Evolutionary conservation across 2,329 filamentous ascomycete species (phyloP), one percentile per base, ranked within the genome.

Genomic region (Periconia digitata): DNA sequence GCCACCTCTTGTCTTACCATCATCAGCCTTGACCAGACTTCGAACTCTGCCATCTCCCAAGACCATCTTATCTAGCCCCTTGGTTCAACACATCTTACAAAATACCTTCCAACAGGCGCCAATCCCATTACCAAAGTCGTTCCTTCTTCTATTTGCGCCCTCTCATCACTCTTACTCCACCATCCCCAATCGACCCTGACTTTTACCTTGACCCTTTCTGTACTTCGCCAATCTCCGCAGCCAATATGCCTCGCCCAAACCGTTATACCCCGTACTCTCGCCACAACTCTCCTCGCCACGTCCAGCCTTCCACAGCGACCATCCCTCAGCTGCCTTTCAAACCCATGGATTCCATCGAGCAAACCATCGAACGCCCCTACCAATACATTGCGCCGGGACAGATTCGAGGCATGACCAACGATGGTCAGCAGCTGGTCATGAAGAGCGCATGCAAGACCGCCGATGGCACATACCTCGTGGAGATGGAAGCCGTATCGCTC

Each of bases 401-500:
- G 18, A 49, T 52, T 8, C 40, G 43, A 6, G 50, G 40, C n/a
- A 32, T 21, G 8, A 43, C 32, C n/a, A 24, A 13, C 13, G 46
- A 44, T 22, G 40, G 40, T 3, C 32, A 38, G 36, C 15, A 40
- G 2, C 38, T 47, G 5, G 29, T 44, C 15, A 24, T 40, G 13
- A 42, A 16, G 13, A 38, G 39, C 12, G 40, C 51, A 12, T 29
- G 50, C 17, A 40, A 32, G 15, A 18, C 49, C 23, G 45, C 48
- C 13, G 50, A 59, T 36, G 56, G 56, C 20, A 44, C 22, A 2
- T 39, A 53, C 16, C 44, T 47, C 29, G 36, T 54, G 3, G 41
- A 56, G 32, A 55, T 56, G 49, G 38, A 56, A 39, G 24, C 52
- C 15, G 46, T 56, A 1, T 44, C 41, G 6, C 53, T 37, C 20